Percentiles rank a stretch among this genome's conserved stretches.
Conservation (phyloP, 2,329 filamentous ascomycete genomes). For the Chalara sp. region DNA sequence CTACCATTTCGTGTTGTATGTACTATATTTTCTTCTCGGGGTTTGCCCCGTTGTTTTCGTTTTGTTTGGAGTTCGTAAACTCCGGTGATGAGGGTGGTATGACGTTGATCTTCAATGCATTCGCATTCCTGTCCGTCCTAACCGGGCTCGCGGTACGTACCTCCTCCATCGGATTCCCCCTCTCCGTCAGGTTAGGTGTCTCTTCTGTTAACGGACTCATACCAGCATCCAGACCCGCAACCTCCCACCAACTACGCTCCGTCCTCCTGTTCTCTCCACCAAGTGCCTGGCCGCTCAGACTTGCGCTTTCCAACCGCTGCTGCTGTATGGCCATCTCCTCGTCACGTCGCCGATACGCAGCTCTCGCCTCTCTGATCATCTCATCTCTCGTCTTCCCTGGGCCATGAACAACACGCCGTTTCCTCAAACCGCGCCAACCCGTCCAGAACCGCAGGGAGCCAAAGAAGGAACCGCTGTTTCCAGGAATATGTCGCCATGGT, state of each 20-base stretch:
- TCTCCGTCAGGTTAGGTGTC: not conserved
- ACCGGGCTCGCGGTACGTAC: not conserved
- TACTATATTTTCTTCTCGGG: not conserved
- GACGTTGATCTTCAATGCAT: not conserved
- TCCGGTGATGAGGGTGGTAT: not conserved
- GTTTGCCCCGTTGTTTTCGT: not conserved
- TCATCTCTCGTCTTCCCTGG: conserved; percentile 44
- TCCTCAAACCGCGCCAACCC: conserved; percentile 14
- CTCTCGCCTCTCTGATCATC: conserved; percentile 42
- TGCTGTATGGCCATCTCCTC: conserved; percentile 32
- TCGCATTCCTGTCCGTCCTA: not conserved
- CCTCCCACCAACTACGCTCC: conserved; percentile 30
- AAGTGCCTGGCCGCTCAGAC: conserved; percentile 7
- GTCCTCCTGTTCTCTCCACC: conserved; percentile 8
- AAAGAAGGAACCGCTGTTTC: conserved; percentile 31
- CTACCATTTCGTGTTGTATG: not conserved
- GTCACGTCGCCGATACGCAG: conserved; percentile 41
- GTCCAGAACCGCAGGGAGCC: conserved; percentile 28
- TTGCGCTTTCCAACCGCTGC: conserved; percentile 26
- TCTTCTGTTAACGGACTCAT: conserved; percentile 23
- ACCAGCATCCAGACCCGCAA: conserved; percentile 9
- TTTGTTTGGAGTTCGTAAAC: not conserved
- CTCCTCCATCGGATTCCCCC: not conserved
- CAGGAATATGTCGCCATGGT: conserved; percentile 56
- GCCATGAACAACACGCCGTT: conserved; percentile 27